Conservation (phyloP, 148 eudicot genomes). For the Dysphania ambrosioides region DNA sequence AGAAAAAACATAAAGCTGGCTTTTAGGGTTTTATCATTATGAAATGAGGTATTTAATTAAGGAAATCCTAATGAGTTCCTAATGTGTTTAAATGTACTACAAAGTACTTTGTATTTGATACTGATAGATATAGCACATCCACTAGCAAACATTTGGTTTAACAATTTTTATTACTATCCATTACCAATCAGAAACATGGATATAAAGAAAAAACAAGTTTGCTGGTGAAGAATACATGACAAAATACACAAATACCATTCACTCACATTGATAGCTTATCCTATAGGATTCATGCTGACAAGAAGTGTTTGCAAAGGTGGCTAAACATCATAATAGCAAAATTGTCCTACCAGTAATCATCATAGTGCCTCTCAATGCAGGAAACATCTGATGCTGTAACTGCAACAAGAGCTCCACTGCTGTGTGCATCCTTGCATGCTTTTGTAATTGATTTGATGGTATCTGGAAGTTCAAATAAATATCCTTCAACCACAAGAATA, state of each 20-base stretch:
- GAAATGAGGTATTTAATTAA: not conserved
- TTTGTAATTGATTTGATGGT: conserved; percentile 70
- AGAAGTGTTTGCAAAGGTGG: not conserved
- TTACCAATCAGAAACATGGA: not conserved
- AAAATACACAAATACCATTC: not conserved
- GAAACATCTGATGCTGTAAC: conserved; percentile 93
- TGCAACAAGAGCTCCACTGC: conserved; percentile 77
- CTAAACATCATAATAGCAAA: too few species aligned
- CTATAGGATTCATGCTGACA: not conserved
- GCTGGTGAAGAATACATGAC: not conserved
- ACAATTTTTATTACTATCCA: not conserved
- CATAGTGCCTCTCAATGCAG: conserved; percentile 94
- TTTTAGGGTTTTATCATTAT: not conserved
- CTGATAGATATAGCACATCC: not conserved
- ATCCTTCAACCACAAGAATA: conserved; percentile 88
- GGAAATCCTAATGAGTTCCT: not conserved
- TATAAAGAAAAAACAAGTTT: not conserved
- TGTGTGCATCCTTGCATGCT: conserved; percentile 87
- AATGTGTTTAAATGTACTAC: not conserved
- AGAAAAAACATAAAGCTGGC: not conserved
- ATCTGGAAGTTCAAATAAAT: conserved; percentile 88
- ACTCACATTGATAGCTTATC: not conserved
- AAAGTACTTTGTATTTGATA: not conserved
- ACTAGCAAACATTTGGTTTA: not conserved
- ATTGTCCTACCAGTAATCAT: conserved; percentile 69